Percentiles rank a stretch among this genome's conserved stretches.
These are phyloP conservation scores for Fusarium tuaranense DNA, from an alignment of 2,329 filamentous ascomycete species.

Conservation along the genomic window DNA sequence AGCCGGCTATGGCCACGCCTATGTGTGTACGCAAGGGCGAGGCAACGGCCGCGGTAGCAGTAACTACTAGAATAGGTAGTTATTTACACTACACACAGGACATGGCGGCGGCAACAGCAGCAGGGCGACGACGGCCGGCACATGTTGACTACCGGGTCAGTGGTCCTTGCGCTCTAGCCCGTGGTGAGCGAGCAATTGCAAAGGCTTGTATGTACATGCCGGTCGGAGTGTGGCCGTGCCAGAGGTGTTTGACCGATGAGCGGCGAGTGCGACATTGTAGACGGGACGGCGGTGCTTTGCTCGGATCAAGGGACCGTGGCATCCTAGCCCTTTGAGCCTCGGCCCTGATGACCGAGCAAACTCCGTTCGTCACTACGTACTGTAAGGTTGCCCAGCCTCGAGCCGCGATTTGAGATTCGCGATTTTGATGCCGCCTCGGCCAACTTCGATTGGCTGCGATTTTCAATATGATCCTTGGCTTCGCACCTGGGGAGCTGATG, in stretches of 20 bases:
- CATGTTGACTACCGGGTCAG: neutral
- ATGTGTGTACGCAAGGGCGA: neutral
- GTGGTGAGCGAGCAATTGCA: neutral
- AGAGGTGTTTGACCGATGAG: neutral
- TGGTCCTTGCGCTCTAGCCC: neutral
- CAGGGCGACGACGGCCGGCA: neutral
- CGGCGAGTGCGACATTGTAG: neutral
- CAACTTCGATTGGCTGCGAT: slow-evolving; percentile 14
- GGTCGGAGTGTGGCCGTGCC: slow-evolving; percentile 17
- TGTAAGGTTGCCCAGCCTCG: neutral
- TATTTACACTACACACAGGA: neutral
- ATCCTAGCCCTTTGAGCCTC: slow-evolving; percentile 36
- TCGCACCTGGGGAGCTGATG: slow-evolving; percentile 2
- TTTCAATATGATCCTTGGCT: slow-evolving; percentile 1
- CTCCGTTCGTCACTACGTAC: neutral
- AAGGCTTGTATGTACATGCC: neutral
- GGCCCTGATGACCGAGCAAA: slow-evolving; percentile 36
- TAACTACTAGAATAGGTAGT: slow-evolving; percentile 16
- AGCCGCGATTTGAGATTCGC: slow-evolving; percentile 4
- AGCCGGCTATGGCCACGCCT: slow-evolving; percentile 39
- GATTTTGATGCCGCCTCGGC: neutral
- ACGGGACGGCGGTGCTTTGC: slow-evolving; percentile 19
- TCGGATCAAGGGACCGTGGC: slow-evolving; percentile 43
- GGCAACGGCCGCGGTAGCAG: neutral
- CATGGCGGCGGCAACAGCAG: neutral